Percentiles rank a stretch among this genome's conserved stretches.
Evolutionary conservation across 257 asterid species (phyloP).

Genomic region (Anisodus acutangulus): DNA sequence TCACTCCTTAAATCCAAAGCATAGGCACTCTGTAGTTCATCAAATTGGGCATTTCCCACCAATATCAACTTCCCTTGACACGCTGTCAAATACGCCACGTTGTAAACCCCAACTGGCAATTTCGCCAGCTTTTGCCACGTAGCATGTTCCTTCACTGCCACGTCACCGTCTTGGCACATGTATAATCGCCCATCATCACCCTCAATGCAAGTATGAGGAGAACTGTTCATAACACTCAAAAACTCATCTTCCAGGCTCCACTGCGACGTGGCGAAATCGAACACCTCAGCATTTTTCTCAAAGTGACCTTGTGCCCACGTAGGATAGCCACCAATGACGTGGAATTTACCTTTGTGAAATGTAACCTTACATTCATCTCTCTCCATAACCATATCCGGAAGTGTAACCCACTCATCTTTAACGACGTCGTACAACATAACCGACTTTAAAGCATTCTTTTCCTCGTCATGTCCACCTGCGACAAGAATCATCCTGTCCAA

Average conservation of each 20-base stretch:
- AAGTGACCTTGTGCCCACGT: slow-evolving; percentile 33
- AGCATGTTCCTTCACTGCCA: not conserved
- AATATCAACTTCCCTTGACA: slow-evolving; percentile 31
- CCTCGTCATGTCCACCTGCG: slow-evolving; percentile 39
- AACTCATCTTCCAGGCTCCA: slow-evolving; percentile 23
- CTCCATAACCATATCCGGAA: slow-evolving; percentile 36
- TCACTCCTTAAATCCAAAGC: slow-evolving; percentile 12
- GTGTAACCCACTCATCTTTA: slow-evolving; percentile 30
- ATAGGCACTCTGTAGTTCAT: not conserved
- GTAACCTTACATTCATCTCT: slow-evolving; percentile 36
- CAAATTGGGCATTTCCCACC: not conserved
- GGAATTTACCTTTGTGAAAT: slow-evolving; percentile 34
- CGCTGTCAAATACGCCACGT: slow-evolving; percentile 26
- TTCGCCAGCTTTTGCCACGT: slow-evolving; percentile 7
- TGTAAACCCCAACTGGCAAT: not conserved
- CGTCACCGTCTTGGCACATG: slow-evolving; percentile 3
- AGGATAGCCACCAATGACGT: slow-evolving; percentile 36
- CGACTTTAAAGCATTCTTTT: slow-evolving; percentile 28
- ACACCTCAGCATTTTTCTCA: slow-evolving; percentile 24
- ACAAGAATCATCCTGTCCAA: slow-evolving; percentile 11
- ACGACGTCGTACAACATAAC: slow-evolving; percentile 29
- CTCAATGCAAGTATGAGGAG: not conserved
- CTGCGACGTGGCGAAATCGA: not conserved
- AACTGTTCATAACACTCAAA: not conserved
- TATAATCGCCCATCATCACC: not conserved